Evolutionary conservation across 2,329 filamentous ascomycete species (phyloP).

Genomic region (Stagonosporopsis chrysanthemi): DNA sequence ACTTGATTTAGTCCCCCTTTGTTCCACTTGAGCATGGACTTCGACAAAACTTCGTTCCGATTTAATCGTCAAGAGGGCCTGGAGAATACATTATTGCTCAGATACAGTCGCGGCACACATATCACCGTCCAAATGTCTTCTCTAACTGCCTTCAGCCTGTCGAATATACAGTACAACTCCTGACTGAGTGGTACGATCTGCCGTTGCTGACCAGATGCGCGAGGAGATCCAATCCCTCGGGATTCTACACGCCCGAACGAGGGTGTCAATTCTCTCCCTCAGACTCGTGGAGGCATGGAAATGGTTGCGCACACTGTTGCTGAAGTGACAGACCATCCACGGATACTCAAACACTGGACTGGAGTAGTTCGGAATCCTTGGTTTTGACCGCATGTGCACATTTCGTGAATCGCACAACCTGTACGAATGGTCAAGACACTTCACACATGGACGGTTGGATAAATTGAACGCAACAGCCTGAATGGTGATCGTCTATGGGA

Average conservation of each 20-base stretch:
- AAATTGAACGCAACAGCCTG: background rate
- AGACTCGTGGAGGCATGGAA: background rate
- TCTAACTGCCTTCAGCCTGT: too few relatives aligned
- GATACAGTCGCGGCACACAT: background rate
- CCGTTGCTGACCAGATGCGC: too few relatives aligned
- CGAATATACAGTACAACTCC: too few relatives aligned
- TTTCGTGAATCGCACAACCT: background rate
- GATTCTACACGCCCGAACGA: too few relatives aligned
- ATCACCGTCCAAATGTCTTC: too few relatives aligned
- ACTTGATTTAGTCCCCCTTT: background rate
- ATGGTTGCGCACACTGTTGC: background rate
- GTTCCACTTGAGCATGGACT: background rate
- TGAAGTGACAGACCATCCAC: background rate
- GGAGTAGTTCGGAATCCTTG: background rate
- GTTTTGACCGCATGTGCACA: background rate
- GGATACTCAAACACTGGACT: background rate
- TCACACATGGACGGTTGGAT: background rate
- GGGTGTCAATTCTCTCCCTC: background rate
- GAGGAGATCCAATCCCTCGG: too few relatives aligned
- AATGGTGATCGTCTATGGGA: background rate
- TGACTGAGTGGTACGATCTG: too few relatives aligned
- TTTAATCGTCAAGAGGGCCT: too few relatives aligned
- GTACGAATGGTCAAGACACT: background rate
- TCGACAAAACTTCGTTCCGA: background rate
- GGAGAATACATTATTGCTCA: background rate